Base-by-base conservation (phyloP, 805 yeast genomes). In the Candida insectorum region DNA sequence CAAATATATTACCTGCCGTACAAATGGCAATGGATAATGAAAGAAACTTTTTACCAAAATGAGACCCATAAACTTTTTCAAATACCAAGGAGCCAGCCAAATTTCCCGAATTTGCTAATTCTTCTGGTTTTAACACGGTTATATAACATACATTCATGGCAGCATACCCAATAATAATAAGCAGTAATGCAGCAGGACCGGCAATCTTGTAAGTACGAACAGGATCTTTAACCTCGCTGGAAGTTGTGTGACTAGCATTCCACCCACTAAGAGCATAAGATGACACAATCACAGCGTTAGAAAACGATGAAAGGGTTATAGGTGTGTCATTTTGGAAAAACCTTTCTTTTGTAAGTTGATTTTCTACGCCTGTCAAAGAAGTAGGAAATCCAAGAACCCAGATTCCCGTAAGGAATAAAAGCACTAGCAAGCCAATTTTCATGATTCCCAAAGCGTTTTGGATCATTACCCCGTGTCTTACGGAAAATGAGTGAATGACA, bases 401-500 rank as follows among this genome's bases (percentile, higher is more conserved):
- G 2, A 79, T 12, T 0, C 89, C 85, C 0, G 82, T 73, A 4
- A 69, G 31, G 2, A 77, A 63, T 68, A 83, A 74, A 1, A 79
- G 51, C 0, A 56, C 67, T 25, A 82, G 64, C 19, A 83, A 56
- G 3, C 61, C 49, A 29, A 84, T 50, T 51, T 84, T 84, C 49
- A 83, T 47, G 6, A 66, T 67, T 0, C 93, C 91, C 3, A 82
- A 54, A 9, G 73, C 39, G 45, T 81, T 82, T 49, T 82, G 88
- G 10, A 81, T 60, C 11, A 57, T 49, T 1, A 83, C 69, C 0
- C 89, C 89, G 42, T 69, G 69, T 36, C 60, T 71, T 2, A 79
- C 74, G 17, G 86, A 78, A 3, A 71, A 31, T 0, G 86, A 78
- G 44, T 82, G 85, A 12, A 81, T 52, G 8, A 50, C 45, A 31